These are phyloP conservation scores for Kregervanrija delftensis DNA, from an alignment of 805 yeast genomes.

Conservation along the genomic window DNA sequence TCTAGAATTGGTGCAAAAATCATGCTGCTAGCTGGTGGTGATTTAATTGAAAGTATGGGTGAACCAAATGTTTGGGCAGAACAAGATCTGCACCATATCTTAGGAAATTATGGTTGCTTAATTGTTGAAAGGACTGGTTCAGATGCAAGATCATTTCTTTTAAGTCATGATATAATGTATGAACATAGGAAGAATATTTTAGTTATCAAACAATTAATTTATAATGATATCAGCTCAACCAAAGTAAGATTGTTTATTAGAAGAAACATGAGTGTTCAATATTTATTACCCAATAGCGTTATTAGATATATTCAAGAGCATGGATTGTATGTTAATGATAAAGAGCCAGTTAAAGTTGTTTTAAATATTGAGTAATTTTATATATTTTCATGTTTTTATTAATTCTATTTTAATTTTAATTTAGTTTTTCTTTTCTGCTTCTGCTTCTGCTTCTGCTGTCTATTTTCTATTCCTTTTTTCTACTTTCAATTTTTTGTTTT, in stretches of 20 bases:
- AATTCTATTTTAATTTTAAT: neutral
- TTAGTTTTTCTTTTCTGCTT: neutral
- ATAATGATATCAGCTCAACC: constrained; percentile 93
- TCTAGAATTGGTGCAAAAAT: constrained; percentile 67
- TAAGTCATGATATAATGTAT: constrained; percentile 95
- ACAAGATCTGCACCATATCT: constrained; percentile 85
- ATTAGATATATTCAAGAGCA: constrained; percentile 94
- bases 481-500: neutral
- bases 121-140: constrained; percentile 96
- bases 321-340: constrained; percentile 72
- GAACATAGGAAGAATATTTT: constrained; percentile 90
- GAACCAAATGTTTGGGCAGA: constrained; percentile 99
- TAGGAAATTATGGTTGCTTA: constrained; percentile 93
- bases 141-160: constrained; percentile 86
- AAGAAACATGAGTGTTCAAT: constrained; percentile 95
- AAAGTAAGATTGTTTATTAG: constrained; percentile 88
- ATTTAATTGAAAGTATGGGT: constrained; percentile 97
- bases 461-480: neutral
- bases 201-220: constrained; percentile 91
- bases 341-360: constrained; percentile 93
- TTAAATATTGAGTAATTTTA: constrained; percentile 22
- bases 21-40: constrained; percentile 97
- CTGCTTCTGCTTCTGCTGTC: neutral
- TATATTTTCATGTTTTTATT: neutral
- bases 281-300: constrained; percentile 86